Conservation (phyloP, 179 eudicot genomes). For the Camellia oleifera region DNA sequence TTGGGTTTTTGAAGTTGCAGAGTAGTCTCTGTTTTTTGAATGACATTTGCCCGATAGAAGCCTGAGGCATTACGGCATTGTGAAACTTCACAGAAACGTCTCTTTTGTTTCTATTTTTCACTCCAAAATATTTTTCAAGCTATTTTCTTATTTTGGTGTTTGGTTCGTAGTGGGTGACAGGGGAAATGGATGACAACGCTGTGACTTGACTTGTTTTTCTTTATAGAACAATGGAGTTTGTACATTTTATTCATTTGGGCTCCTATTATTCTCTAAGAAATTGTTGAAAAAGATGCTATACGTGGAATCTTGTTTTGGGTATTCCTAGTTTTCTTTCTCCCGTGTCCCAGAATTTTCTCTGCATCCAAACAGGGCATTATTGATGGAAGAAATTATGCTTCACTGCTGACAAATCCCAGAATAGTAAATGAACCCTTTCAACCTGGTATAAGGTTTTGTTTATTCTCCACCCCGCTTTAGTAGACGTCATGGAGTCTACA, state of each 20-base stretch:
- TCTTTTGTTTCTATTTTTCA: too few species aligned
- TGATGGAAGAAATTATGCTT: background rate
- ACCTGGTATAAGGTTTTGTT: too few species aligned
- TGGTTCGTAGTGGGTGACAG: background rate
- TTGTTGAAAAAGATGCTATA: background rate
- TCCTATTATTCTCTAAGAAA: background rate
- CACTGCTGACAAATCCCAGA: background rate
- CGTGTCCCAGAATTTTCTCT: background rate
- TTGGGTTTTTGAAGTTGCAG: background rate
- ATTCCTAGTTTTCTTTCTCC: background rate
- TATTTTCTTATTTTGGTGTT: too few species aligned
- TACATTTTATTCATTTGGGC: background rate
- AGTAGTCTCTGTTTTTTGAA: constrained; percentile 7
- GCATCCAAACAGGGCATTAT: constrained; percentile 1
- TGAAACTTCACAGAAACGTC: background rate
- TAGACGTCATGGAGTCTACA: too few species aligned
- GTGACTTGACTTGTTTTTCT: background rate
- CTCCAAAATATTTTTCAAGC: too few species aligned
- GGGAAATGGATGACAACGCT: background rate
- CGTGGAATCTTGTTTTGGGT: background rate
- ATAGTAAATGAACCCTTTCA: background rate
- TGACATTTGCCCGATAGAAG: too few species aligned
- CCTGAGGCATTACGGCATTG: background rate
- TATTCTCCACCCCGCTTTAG: too few species aligned
- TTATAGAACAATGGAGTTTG: constrained; percentile 8